These are phyloP conservation scores for Trichoderma afroharzianum DNA, from an alignment of 2,329 filamentous ascomycete species.

Conservation along the genomic window DNA sequence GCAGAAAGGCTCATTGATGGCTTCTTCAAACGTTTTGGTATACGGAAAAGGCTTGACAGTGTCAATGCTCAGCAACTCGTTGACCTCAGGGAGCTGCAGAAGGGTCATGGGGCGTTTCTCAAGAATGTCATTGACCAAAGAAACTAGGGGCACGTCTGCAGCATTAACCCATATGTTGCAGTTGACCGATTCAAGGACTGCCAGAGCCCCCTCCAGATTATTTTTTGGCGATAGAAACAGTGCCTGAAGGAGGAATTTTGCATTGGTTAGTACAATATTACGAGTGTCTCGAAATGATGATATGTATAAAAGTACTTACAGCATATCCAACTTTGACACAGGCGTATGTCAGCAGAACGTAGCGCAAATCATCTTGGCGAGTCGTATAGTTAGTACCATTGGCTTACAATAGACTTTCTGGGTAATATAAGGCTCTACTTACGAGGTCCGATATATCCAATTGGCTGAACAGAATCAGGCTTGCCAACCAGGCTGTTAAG, in stretches of 20 bases:
- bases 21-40: slow-evolving; percentile 32
- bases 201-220: slow-evolving; percentile 30
- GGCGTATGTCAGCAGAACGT: not conserved
- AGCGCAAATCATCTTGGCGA: not conserved
- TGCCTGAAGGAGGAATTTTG: not conserved
- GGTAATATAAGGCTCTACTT: not conserved
- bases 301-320: not conserved
- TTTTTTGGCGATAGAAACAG: slow-evolving; percentile 28
- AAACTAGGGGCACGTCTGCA: slow-evolving; percentile 11
- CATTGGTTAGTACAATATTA: not conserved
- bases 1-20: slow-evolving; percentile 34
- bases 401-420: not conserved
- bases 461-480: not conserved
- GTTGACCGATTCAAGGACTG: slow-evolving; percentile 30
- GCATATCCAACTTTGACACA: not conserved
- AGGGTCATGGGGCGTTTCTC: not conserved
- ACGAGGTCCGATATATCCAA: not conserved
- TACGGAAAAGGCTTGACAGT: slow-evolving; percentile 27
- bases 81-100: not conserved
- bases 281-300: accelerated
- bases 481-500: not conserved
- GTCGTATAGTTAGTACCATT: not conserved
- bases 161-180: slow-evolving; percentile 32
- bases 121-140: not conserved
- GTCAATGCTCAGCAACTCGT: not conserved